Conservation (phyloP, 1,284 basidiomycete species). For the Kwoniella shivajii region DNA sequence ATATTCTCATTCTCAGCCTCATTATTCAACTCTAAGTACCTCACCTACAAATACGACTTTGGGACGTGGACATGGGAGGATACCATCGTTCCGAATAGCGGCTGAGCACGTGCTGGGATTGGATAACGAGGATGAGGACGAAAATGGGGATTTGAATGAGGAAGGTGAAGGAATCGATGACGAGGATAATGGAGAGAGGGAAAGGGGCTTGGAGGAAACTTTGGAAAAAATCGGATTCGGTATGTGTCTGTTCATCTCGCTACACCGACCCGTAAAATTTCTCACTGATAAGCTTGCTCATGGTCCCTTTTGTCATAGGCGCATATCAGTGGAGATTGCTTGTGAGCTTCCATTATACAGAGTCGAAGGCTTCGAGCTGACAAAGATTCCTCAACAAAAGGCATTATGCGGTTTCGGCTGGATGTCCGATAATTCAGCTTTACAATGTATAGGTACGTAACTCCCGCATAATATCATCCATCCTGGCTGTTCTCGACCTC, state of each 20-base stretch:
- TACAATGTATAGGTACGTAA: slow-evolving; percentile 39
- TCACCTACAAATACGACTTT: neutral
- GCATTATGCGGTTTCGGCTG: slow-evolving; percentile 77
- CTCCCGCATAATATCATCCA: neutral
- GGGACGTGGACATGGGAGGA: slow-evolving; percentile 1
- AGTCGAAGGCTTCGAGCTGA: neutral
- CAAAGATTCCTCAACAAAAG: slow-evolving; percentile 15
- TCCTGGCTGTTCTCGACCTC: neutral
- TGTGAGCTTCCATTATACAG: slow-evolving; percentile 52
- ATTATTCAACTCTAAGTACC: neutral
- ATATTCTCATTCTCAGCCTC: slow-evolving; percentile 21
- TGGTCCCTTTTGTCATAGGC: slow-evolving; percentile 51
- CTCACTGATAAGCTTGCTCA: neutral
- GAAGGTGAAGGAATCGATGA: slow-evolving; percentile 19
- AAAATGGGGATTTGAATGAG: neutral
- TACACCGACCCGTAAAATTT: neutral
- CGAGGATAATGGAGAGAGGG: slow-evolving; percentile 65
- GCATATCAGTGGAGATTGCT: slow-evolving; percentile 79
- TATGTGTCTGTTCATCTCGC: slow-evolving; percentile 35
- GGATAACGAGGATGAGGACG: slow-evolving; percentile 2
- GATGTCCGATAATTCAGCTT: slow-evolving; percentile 57
- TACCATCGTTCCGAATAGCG: slow-evolving; percentile 12
- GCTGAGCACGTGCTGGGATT: slow-evolving; percentile 18
- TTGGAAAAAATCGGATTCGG: slow-evolving; percentile 91
- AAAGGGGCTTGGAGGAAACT: slow-evolving; percentile 77